A percentile compares a stretch with the other conserved stretches of the same genome.
Conservation (phyloP, 371 early-diverging fungal species). For the Syncephalastrum monosporum region DNA sequence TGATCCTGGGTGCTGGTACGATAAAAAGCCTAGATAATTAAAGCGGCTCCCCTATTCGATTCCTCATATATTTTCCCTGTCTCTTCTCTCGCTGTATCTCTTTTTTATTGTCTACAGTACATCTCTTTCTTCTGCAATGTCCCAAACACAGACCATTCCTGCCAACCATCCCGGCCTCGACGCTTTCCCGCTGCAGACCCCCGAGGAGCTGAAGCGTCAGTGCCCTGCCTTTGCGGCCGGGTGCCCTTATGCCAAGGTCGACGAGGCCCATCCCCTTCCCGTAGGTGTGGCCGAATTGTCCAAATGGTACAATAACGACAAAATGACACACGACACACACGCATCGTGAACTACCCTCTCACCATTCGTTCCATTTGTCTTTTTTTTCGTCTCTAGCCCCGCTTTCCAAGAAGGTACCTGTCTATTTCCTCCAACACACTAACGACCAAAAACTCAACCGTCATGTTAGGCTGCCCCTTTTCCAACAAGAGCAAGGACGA, state of each 20-base stretch:
- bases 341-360: too few relatives aligned
- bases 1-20: too few relatives aligned
- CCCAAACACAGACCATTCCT: constrained; percentile 11
- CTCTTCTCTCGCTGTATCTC: too few relatives aligned
- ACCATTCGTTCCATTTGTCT: too few relatives aligned
- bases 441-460: not conserved
- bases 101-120: too few relatives aligned
- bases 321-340: not conserved
- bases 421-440: too few relatives aligned
- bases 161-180: constrained; percentile 44
- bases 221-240: constrained; percentile 52
- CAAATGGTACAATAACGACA: constrained; percentile 32
- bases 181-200: constrained; percentile 16
- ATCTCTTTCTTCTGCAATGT: not conserved
- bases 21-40: too few relatives aligned
- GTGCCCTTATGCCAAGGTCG: constrained; percentile 45
- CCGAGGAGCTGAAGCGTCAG: constrained; percentile 39
- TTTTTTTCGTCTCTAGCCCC: constrained; percentile 26
- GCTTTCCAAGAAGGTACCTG: constrained; percentile 45
- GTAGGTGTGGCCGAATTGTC: constrained; percentile 36
- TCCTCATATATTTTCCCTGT: too few relatives aligned
- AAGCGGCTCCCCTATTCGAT: too few relatives aligned
- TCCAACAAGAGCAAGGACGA: constrained; percentile 40
- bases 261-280: constrained; percentile 31
- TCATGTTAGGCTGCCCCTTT: constrained; percentile 42